Evolutionary conservation across 495 filamentous ascomycete genomes (phyloP).

Genomic region (Aspergillus ostianus): DNA sequence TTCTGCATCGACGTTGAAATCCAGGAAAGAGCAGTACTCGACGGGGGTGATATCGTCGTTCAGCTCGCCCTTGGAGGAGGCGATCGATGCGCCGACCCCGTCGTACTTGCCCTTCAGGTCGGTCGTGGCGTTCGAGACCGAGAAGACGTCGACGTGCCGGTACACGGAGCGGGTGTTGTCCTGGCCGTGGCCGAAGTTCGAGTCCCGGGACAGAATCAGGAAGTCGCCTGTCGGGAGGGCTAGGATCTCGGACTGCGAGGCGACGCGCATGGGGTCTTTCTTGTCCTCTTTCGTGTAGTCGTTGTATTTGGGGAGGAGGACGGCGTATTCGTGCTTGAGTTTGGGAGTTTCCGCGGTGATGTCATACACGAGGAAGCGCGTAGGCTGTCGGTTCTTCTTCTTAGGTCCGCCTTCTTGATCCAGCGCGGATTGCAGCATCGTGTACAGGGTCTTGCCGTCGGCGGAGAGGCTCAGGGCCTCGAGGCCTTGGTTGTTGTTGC

Average conservation of each 20-base stretch:
- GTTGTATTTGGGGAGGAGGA: slow-evolving; percentile 60
- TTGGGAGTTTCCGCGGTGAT: slow-evolving; percentile 36
- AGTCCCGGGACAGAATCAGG: slow-evolving; percentile 72
- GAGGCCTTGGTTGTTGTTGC: slow-evolving; percentile 76
- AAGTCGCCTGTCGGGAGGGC: slow-evolving; percentile 60
- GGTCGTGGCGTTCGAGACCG: slow-evolving; percentile 58
- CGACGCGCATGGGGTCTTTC: slow-evolving; percentile 40
- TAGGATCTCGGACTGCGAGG: slow-evolving; percentile 72
- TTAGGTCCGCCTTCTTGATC: slow-evolving; percentile 63
- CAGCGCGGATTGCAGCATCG: slow-evolving; percentile 66
- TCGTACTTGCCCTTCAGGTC: slow-evolving; percentile 65
- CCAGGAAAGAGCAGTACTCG: slow-evolving; percentile 66
- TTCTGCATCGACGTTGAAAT: slow-evolving; percentile 70
- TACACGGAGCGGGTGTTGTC: slow-evolving; percentile 55
- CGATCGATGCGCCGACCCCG: slow-evolving; percentile 48
- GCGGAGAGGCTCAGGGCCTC: slow-evolving; percentile 66
- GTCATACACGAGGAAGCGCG: slow-evolving; percentile 64
- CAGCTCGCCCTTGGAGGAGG: slow-evolving; percentile 52
- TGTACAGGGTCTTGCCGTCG: slow-evolving; percentile 65
- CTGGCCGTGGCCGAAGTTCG: slow-evolving; percentile 57
- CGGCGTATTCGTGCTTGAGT: slow-evolving; percentile 65
- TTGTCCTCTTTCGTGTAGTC: slow-evolving; percentile 37
- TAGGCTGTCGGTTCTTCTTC: slow-evolving; percentile 52
- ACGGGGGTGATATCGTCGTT: slow-evolving; percentile 58
- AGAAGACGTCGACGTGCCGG: slow-evolving; percentile 73